A percentile compares a stretch with the other conserved stretches of the same genome.
These are phyloP conservation scores for Monosporascus ibericus DNA, from an alignment of 2,329 filamentous ascomycete species.

Conservation along the genomic window DNA sequence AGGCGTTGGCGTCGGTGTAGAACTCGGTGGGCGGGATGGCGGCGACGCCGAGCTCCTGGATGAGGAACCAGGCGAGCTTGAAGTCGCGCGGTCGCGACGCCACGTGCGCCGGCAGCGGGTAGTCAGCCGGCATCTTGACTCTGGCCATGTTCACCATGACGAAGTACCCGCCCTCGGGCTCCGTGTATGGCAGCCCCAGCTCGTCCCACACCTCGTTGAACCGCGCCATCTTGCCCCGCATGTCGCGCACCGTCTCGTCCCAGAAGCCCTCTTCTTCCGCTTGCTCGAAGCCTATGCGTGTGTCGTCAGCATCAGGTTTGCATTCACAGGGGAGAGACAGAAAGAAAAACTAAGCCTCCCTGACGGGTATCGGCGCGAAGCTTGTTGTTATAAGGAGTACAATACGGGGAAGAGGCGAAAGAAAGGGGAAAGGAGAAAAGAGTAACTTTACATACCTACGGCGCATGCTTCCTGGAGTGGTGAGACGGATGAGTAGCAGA, in stretches of 20 bases:
- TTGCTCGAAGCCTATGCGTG: conserved; percentile 66
- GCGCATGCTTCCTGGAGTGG: conserved; percentile 92
- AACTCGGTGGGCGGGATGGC: conserved; percentile 82
- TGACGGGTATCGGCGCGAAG: too few relatives aligned
- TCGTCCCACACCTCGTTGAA: conserved; percentile 82
- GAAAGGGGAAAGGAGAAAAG: not conserved
- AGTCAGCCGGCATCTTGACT: conserved; percentile 75
- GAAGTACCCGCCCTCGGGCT: conserved; percentile 96
- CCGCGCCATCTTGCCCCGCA: conserved; percentile 80
- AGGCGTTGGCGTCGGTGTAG: too few relatives aligned
- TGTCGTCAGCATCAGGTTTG: not conserved
- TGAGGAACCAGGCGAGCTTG: conserved; percentile 92
- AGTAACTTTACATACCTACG: conserved; percentile 45
- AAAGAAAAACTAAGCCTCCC: not conserved
- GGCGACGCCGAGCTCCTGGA: conserved; percentile 91
- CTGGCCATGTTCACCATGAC: conserved; percentile 90
- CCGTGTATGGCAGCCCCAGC: conserved; percentile 72
- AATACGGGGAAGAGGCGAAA: not conserved
- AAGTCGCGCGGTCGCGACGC: conserved; percentile 84
- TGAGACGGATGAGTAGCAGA: conserved; percentile 91
- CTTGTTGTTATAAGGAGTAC: not conserved
- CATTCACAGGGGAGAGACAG: not conserved
- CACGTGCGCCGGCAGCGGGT: conserved; percentile 86
- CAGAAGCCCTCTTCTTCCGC: conserved; percentile 84
- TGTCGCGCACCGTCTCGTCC: conserved; percentile 74